Base-by-base conservation (phyloP, 805 yeast genomes). In the Lipomyces kockii region DNA sequence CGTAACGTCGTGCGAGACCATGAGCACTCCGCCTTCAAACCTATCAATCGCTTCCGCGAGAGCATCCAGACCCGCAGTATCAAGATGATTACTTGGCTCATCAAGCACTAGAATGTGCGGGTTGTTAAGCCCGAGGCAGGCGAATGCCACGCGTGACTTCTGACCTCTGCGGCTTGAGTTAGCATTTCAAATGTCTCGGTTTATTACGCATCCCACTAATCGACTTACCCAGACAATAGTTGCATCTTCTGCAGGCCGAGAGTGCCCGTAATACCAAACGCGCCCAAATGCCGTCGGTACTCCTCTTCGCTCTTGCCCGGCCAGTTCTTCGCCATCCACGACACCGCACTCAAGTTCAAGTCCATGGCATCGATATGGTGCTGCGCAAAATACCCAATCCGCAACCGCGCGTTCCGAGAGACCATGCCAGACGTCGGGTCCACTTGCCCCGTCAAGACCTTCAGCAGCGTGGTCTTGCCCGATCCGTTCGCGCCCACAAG, bases 291-390 rank as follows among this genome's bases (percentile, higher is more conserved):
- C 75, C 97, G 89, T 83, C 99, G 89, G 78, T 94, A 94, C 79
- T 95, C 98, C 80, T 95, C 98, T 76, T 92, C 98, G 1, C 92
- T 87, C 78, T 89, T 92, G 65, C 98, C 98, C 1, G 98, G 99
- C 82, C 83, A 92, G 4, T 89, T 86, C 68, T 85, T 82, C 8
- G 97, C 88, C 91, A 95, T 86, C 98, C 99, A 95, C 60, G 91
- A 88, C 9, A 95, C 97, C 0, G 99, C 98, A 65, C 91, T 89
- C 56, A 86, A 80, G 17, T 79, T 84, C 73, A 93, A 81, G 76
- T 95, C 98, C 97, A 95, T 91, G n/a, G 93, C 89, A 75, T 95
- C 99, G 72, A 95, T 97, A 76, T 95, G 99, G 78, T 95, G 98
- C 82, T 95, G 99, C 17, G 99, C 98, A 81, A 95, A 95, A 79